phyloP scores from a whole-genome alignment of 2,329 filamentous ascomycete genomes.

The Scedosporium apiospermum region DNA sequence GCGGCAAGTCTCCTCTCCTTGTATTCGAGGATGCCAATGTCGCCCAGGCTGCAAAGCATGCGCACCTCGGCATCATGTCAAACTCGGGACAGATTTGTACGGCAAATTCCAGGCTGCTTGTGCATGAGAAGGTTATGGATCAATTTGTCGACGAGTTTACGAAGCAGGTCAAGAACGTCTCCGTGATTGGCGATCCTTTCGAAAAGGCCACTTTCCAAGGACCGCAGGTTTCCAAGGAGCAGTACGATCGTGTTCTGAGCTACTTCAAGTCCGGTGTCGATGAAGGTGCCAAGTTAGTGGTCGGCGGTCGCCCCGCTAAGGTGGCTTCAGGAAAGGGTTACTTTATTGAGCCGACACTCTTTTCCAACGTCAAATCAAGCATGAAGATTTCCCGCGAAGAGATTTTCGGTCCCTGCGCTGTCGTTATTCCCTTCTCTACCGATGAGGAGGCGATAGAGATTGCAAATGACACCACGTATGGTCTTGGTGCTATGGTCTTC shows the following conservation, averaged over 20 bases:
- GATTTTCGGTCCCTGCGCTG: slow-evolving; percentile 30
- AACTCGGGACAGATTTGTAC: slow-evolving; percentile 53
- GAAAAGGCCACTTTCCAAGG: slow-evolving; percentile 55
- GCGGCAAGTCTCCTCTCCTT: slow-evolving; percentile 50
- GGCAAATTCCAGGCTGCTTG: slow-evolving; percentile 48
- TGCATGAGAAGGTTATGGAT: slow-evolving; percentile 47
- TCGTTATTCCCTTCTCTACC: slow-evolving; percentile 24
- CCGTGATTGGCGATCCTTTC: slow-evolving; percentile 56
- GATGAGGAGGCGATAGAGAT: slow-evolving; percentile 26
- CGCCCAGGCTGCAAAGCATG: slow-evolving; percentile 51
- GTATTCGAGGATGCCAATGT: slow-evolving; percentile 53
- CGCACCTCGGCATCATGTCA: slow-evolving; percentile 33
- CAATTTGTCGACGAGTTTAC: slow-evolving; percentile 55
- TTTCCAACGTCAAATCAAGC: slow-evolving; percentile 23
- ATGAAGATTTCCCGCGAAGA: slow-evolving; percentile 31
- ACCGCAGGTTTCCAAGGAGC: slow-evolving; percentile 55
- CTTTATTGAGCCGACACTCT: slow-evolving; percentile 30
- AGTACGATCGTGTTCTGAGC: slow-evolving; percentile 54
- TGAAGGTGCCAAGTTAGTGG: slow-evolving; percentile 46
- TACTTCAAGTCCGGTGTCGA: slow-evolving; percentile 57
- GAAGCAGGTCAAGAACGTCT: slow-evolving; percentile 41
- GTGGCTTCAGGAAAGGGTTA: slow-evolving; percentile 26
- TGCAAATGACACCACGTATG: slow-evolving; percentile 43
- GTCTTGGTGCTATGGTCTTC: slow-evolving; percentile 49
- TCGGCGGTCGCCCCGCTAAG: slow-evolving; percentile 26